Percentiles rank a stretch among this genome's conserved stretches.
Conservation (phyloP, 2,329 filamentous ascomycete genomes). For the Lecanicillium sp. region DNA sequence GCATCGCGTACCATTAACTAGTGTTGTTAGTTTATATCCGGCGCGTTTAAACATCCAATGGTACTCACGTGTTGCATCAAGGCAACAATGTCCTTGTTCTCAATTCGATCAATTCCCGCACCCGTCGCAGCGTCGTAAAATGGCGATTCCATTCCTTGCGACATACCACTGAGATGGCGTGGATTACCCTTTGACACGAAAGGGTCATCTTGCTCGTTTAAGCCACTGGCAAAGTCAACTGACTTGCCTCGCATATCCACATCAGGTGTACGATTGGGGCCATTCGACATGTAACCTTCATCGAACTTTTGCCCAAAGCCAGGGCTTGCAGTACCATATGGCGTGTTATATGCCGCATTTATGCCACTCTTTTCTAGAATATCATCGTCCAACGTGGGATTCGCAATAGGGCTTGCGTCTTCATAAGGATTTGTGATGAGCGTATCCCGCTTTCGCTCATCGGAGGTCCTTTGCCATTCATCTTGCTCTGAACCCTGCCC, state of each 20-base stretch:
- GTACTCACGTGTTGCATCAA: conserved; percentile 87
- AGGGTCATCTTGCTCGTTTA: conserved; percentile 45
- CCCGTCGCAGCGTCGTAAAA: conserved; percentile 87
- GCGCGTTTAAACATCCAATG: not conserved
- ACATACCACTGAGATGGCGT: conserved; percentile 78
- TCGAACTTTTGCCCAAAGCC: conserved; percentile 56
- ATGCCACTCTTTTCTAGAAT: conserved; percentile 34
- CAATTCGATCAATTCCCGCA: conserved; percentile 79
- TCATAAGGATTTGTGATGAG: conserved; percentile 61
- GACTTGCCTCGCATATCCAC: conserved; percentile 48
- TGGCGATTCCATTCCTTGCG: conserved; percentile 82
- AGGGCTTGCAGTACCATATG: conserved; percentile 47
- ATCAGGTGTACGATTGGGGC: conserved; percentile 47
- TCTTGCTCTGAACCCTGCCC: conserved; percentile 50
- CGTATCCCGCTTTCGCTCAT: conserved; percentile 57
- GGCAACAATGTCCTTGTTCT: conserved; percentile 93
- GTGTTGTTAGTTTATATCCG: not conserved
- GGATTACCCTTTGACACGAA: conserved; percentile 49
- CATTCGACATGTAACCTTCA: conserved; percentile 86
- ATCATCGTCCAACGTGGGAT: conserved; percentile 42
- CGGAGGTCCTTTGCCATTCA: conserved; percentile 55
- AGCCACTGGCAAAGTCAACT: conserved; percentile 41
- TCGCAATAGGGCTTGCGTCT: conserved; percentile 53
- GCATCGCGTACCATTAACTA: conserved; percentile 91
- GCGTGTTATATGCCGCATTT: conserved; percentile 30